Evolutionary conservation across 2,329 filamentous ascomycete genomes (phyloP).

Genomic region (Leptodontidium sp.): DNA sequence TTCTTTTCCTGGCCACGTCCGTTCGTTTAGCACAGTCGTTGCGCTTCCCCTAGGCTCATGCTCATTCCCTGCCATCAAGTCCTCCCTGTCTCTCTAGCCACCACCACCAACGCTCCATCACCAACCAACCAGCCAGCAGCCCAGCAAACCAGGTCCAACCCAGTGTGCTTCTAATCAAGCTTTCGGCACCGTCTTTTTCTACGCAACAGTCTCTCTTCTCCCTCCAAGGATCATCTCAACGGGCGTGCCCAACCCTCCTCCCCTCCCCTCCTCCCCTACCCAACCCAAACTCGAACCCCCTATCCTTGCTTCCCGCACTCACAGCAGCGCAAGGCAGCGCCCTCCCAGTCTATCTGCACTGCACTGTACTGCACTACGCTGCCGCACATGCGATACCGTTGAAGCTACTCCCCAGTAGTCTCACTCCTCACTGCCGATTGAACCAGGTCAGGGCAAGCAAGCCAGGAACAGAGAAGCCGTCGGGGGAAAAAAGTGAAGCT

Average conservation of each 20-base stretch:
- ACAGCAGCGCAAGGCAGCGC: constrained; percentile 10
- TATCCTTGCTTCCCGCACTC: constrained; percentile 41
- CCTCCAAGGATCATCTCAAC: constrained; percentile 34
- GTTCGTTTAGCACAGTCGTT: neutral
- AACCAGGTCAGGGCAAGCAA: constrained; percentile 6
- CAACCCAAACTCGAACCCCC: constrained; percentile 25
- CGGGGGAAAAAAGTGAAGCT: constrained; percentile 33
- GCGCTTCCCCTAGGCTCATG: neutral
- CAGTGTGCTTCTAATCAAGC: constrained; percentile 18
- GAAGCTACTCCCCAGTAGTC: constrained; percentile 30
- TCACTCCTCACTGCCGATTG: neutral
- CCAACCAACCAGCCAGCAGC: neutral
- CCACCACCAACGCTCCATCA: neutral
- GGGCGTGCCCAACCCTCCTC: neutral
- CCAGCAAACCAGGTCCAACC: constrained; percentile 6
- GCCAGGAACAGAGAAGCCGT: neutral
- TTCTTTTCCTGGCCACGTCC: neutral
- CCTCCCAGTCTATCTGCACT: constrained; percentile 5
- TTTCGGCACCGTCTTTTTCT: constrained; percentile 8
- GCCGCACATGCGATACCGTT: constrained; percentile 38
- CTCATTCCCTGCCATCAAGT: no score
- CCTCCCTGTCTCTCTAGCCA: neutral
- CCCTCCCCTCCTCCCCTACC: neutral
- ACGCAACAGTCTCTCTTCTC: constrained; percentile 4
- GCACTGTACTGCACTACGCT: constrained; percentile 13